Evolutionary conservation across 768 basidiomycete species (phyloP).

Genomic region (Xerocomellus amylosporus): DNA sequence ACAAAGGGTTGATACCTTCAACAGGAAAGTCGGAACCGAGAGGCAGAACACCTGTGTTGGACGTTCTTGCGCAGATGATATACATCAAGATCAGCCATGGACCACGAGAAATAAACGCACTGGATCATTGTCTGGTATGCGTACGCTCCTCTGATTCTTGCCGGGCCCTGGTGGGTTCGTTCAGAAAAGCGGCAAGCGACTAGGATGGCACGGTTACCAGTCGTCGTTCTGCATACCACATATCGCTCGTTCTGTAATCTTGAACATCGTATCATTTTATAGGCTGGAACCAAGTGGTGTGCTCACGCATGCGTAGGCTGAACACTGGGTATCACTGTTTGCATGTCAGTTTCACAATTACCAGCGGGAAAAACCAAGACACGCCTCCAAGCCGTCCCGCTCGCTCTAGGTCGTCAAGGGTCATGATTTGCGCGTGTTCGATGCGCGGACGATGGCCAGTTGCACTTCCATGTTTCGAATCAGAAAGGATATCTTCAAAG

Average conservation of each 20-base stretch:
- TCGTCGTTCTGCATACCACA: slow-evolving; percentile 87
- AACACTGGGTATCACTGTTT: slow-evolving; percentile 80
- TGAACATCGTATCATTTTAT: neutral
- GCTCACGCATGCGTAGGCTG: slow-evolving; percentile 90
- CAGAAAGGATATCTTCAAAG: slow-evolving; percentile 60
- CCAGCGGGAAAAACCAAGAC: slow-evolving; percentile 15
- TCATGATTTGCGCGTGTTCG: slow-evolving; percentile 92
- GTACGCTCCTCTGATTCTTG: slow-evolving; percentile 84
- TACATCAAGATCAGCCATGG: neutral
- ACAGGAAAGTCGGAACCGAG: slow-evolving; percentile 95
- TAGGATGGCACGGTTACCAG: slow-evolving; percentile 43
- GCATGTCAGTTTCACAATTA: neutral
- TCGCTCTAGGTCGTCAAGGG: slow-evolving; percentile 62
- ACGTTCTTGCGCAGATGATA: slow-evolving; percentile 38
- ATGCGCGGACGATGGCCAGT: slow-evolving; percentile 68
- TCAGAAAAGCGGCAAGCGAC: neutral
- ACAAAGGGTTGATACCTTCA: slow-evolving; percentile 83
- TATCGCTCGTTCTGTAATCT: slow-evolving; percentile 71
- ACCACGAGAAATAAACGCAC: slow-evolving; percentile 38
- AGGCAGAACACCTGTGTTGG: slow-evolving; percentile 57
- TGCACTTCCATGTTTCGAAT: slow-evolving; percentile 20
- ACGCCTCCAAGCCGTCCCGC: slow-evolving; percentile 71
- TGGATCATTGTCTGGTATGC: slow-evolving; percentile 78
- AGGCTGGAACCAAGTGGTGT: neutral
- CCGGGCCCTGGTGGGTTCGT: slow-evolving; percentile 54